A percentile compares a stretch with the other conserved stretches of the same genome.
phyloP scores from a whole-genome alignment of 768 basidiomycete genomes.

The Leucocoprinus leucothites region DNA sequence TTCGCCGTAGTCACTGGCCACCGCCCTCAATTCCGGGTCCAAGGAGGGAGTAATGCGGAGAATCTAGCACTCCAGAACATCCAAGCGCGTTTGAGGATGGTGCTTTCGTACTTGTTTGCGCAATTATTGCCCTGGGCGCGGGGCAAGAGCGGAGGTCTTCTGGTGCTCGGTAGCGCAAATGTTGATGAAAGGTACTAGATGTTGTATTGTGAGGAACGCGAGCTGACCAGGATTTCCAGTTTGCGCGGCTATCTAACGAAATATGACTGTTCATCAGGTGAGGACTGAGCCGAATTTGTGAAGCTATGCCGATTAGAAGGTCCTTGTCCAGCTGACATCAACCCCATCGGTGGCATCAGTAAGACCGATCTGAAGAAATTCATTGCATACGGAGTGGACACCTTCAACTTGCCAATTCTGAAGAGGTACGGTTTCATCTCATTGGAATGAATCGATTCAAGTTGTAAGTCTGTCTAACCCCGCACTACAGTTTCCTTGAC shows the following conservation, averaged over 20 bases:
- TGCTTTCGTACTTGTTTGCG: constrained; percentile 91
- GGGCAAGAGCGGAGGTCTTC: constrained; percentile 77
- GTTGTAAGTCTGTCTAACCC: not conserved
- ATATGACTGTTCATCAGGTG: constrained; percentile 93
- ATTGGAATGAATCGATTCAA: not conserved
- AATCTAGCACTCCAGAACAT: constrained; percentile 98
- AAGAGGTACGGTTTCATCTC: constrained; percentile 49
- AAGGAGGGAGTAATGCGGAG: constrained; percentile 85
- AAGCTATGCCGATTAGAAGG: not conserved
- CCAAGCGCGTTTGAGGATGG: constrained; percentile 94
- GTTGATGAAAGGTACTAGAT: constrained; percentile 86
- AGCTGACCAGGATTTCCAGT: constrained; percentile 37
- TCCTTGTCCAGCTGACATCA: constrained; percentile 75
- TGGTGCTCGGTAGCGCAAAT: constrained; percentile 97
- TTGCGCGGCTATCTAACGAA: constrained; percentile 96
- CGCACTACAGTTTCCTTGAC: constrained; percentile 67
- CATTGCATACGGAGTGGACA: constrained; percentile 75
- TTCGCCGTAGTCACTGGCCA: constrained; percentile 77
- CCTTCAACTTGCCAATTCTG: constrained; percentile 85
- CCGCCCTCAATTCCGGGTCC: constrained; percentile 68
- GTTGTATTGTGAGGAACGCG: not conserved
- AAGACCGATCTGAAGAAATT: constrained; percentile 97
- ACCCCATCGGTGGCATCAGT: constrained; percentile 97
- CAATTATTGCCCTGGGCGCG: constrained; percentile 92
- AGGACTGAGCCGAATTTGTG: constrained; percentile 10